Percentiles rank a stretch among this genome's conserved stretches.
phyloP scores from a whole-genome alignment of 192 early-diverging fungal genomes.

The Linnemannia exigua region DNA sequence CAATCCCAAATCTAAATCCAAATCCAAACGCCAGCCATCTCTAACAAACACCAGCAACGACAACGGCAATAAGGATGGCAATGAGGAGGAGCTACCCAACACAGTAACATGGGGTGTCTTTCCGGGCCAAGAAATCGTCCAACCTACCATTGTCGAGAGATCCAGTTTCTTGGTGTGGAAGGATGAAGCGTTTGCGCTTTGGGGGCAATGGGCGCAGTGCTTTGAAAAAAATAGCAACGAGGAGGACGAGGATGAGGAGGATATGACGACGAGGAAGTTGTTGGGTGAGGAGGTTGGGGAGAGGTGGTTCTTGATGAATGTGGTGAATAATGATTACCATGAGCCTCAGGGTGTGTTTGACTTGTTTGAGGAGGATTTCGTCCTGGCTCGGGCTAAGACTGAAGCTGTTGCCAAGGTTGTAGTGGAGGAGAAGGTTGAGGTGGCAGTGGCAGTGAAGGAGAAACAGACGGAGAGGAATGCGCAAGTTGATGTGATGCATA shows the following conservation, averaged over 20 bases:
- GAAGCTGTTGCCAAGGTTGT: not conserved
- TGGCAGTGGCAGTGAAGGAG: not conserved
- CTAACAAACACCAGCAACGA: not conserved
- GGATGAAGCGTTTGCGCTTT: slow-evolving; percentile 94
- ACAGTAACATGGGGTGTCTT: slow-evolving; percentile 99
- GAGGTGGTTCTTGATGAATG: slow-evolving; percentile 90
- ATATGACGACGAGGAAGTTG: slow-evolving; percentile 54
- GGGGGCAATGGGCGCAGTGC: slow-evolving; percentile 87
- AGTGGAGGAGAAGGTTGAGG: not conserved
- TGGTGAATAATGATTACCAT: slow-evolving; percentile 93
- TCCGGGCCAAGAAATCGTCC: slow-evolving; percentile 91
- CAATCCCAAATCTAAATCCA: slow-evolving; percentile 51
- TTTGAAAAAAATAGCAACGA: slow-evolving; percentile 62
- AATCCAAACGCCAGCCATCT: slow-evolving; percentile 75
- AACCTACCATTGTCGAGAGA: slow-evolving; percentile 92
- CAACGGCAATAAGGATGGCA: slow-evolving; percentile 56
- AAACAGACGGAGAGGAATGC: not conserved
- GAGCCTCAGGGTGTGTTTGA: slow-evolving; percentile 73
- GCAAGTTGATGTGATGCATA: not conserved
- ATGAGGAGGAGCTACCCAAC: slow-evolving; percentile 84
- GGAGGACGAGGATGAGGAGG: no score
- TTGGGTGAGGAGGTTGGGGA: slow-evolving; percentile 70
- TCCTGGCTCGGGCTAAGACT: not conserved
- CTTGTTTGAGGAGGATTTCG: slow-evolving; percentile 67
- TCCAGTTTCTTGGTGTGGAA: slow-evolving; percentile 92